phyloP scores from a whole-genome alignment of 331 rosid species.

The Cucumis variabilis region DNA sequence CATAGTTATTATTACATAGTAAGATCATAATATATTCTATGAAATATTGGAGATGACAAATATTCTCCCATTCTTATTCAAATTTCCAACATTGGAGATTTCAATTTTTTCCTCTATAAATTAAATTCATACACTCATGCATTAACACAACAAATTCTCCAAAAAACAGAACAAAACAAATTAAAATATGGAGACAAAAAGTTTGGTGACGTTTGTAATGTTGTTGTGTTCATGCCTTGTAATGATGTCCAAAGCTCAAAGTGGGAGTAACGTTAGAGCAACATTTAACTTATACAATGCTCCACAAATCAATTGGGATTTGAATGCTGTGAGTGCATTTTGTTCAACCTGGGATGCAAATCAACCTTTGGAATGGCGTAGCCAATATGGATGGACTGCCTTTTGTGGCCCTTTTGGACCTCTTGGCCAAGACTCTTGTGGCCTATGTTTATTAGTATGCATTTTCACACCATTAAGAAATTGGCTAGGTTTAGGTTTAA shows the following conservation, averaged over 20 bases:
- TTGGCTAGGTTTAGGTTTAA: too few species aligned
- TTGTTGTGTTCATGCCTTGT: not conserved
- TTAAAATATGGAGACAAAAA: not conserved
- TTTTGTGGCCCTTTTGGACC: constrained; percentile 21
- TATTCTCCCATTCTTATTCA: not conserved
- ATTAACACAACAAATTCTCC: not conserved
- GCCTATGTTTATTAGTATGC: not conserved
- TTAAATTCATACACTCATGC: not conserved
- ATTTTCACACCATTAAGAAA: not conserved
- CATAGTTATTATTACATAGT: not conserved
- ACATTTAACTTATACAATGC: constrained; percentile 14
- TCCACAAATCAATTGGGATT: constrained; percentile 13
- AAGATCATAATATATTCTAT: not conserved
- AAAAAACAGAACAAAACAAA: too few species aligned
- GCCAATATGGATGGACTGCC: constrained; percentile 28
- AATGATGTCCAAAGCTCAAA: not conserved
- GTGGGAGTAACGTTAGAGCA: not conserved
- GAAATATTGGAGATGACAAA: not conserved
- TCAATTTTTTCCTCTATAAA: not conserved
- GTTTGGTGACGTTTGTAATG: not conserved
- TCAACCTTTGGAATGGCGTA: constrained; percentile 6
- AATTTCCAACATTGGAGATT: not conserved
- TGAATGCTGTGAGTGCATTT: constrained; percentile 2
- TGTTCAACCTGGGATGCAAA: constrained; percentile 16
- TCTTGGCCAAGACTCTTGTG: constrained; percentile 1